Percentiles rank a stretch among this genome's conserved stretches.
phyloP scores from a whole-genome alignment of 352 stramenopile genomes.

The Blastocystis sp. region DNA sequence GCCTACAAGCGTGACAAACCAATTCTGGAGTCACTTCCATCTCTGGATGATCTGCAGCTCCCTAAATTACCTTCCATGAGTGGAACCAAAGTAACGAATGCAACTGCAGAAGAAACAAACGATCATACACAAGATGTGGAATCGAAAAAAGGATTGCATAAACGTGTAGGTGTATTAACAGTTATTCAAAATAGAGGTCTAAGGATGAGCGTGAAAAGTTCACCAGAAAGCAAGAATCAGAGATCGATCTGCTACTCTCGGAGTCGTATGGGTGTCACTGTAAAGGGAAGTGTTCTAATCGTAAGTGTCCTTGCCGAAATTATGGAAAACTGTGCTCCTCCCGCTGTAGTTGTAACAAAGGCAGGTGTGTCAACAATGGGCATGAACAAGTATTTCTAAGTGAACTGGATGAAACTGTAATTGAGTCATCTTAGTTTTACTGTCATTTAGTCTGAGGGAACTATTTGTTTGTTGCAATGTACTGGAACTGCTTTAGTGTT shows the following conservation, averaged over 20 bases:
- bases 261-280: neutral
- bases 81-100: neutral
- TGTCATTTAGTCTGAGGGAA: neutral
- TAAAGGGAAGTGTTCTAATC: slow-evolving; percentile 42
- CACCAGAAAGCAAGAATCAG: neutral
- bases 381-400: neutral
- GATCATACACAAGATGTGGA: neutral
- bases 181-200: neutral
- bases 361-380: neutral
- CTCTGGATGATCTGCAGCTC: neutral
- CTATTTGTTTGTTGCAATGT: neutral
- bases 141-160: neutral
- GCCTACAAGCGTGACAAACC: neutral
- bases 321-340: neutral
- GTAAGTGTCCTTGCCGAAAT: slow-evolving; percentile 43
- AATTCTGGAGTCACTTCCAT: neutral
- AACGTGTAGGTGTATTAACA: neutral
- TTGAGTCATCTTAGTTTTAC: neutral
- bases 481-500: neutral
- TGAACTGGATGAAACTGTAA: slow-evolving; percentile 12
- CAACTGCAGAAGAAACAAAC: neutral
- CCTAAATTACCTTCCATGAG: neutral
- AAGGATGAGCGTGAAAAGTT: neutral
- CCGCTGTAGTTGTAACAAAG: neutral
- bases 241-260: neutral